Evolutionary conservation across 148 eudicot genomes (phyloP).

Genomic region (Rheum nobile): DNA sequence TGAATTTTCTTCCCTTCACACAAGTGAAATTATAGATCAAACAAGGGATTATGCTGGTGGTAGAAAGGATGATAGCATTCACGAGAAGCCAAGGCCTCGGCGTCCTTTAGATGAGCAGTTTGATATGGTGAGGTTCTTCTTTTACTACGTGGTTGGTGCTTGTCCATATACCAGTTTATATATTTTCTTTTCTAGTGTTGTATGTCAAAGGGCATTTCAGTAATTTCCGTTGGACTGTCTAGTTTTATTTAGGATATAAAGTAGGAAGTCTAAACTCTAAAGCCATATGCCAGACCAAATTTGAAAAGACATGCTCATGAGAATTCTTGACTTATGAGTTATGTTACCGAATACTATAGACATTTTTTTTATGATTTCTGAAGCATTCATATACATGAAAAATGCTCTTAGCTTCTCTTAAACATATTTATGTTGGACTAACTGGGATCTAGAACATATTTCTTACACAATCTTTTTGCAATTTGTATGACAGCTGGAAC

Average conservation of each 20-base stretch:
- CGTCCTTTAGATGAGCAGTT: slow-evolving; percentile 74
- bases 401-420: neutral
- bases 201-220: neutral
- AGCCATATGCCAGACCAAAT: neutral
- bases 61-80: slow-evolving; percentile 4
- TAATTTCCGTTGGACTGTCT: neutral
- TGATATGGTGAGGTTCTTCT: slow-evolving; percentile 54
- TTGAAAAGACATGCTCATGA: neutral
- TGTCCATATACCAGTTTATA: neutral
- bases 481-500: slow-evolving; percentile 51
- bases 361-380: neutral
- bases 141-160: neutral
- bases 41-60: slow-evolving; percentile 9
- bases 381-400: neutral
- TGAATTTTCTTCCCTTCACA: slow-evolving; percentile 11
- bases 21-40: slow-evolving; percentile 10
- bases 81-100: slow-evolving; percentile 45
- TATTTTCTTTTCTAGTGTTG: neutral
- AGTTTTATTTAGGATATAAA: neutral
- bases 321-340: neutral
- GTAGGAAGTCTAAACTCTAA: neutral
- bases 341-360: too few species aligned
- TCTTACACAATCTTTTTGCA: neutral
- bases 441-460: neutral
- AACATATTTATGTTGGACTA: neutral